Evolutionary conservation across 2,329 filamentous ascomycete species (phyloP).

Genomic region (Sclerotinia trifoliorum): DNA sequence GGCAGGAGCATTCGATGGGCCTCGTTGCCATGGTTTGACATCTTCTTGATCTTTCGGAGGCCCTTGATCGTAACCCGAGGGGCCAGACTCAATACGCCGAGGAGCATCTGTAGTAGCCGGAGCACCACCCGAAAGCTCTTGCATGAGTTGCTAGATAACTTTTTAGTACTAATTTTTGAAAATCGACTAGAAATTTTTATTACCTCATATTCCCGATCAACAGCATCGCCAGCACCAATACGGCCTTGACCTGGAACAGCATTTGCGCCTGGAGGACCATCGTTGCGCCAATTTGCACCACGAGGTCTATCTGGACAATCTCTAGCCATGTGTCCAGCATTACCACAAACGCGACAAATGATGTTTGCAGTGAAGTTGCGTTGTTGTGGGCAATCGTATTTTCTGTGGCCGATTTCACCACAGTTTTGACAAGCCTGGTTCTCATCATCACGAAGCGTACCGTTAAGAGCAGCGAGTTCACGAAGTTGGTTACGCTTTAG

Average conservation of each 20-base stretch:
- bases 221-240: conserved; percentile 74
- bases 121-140: conserved; percentile 81
- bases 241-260: conserved; percentile 54
- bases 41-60: conserved; percentile 49
- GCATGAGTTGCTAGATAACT: conserved; percentile 80
- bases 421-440: conserved; percentile 99
- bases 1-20: conserved; percentile 77
- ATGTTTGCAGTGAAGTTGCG: conserved; percentile 99
- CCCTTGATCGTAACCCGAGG: conserved; percentile 56
- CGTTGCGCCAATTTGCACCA: conserved; percentile 89
- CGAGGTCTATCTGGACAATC: conserved; percentile 84
- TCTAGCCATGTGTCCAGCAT: conserved; percentile 96
- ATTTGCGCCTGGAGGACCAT: conserved; percentile 51
- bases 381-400: conserved; percentile 97
- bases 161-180: conserved; percentile 31
- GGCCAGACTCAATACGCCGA: conserved; percentile 83
- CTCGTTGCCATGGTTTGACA: conserved; percentile 84
- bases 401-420: conserved; percentile 96
- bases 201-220: conserved; percentile 94
- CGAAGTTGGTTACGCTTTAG: conserved; percentile 98
- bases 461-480: conserved; percentile 96
- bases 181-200: conserved; percentile 37
- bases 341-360: conserved; percentile 96
- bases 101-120: conserved; percentile 59
- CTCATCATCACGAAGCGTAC: conserved; percentile 97